A percentile compares a stretch with the other conserved stretches of the same genome.
phyloP scores from a whole-genome alignment of 2,329 filamentous ascomycete genomes.

The Talaromyces sp. region DNA sequence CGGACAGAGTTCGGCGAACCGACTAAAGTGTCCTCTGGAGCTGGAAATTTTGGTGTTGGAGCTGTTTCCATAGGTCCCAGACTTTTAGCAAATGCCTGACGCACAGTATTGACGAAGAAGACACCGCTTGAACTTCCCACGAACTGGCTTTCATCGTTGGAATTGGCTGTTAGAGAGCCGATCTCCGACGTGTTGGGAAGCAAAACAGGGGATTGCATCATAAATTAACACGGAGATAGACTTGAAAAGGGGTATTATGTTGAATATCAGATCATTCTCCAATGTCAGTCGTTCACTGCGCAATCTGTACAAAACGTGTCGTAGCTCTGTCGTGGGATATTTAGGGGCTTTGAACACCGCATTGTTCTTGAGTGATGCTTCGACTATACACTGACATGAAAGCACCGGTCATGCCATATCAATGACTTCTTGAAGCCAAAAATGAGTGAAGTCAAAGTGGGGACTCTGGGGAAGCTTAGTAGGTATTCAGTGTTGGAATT shows the following conservation, averaged over 20 bases:
- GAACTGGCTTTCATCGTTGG: constrained; percentile 50
- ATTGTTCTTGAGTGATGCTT: neutral
- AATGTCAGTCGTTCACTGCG: neutral
- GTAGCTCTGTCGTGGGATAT: neutral
- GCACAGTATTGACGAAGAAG: constrained; percentile 56
- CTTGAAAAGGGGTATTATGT: neutral
- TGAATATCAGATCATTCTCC: neutral
- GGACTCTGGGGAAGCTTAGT: neutral
- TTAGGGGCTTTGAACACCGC: neutral
- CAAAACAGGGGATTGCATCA: constrained; percentile 32
- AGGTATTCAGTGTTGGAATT: neutral
- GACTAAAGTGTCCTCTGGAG: constrained; percentile 33
- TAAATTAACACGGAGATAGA: neutral
- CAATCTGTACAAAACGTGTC: neutral
- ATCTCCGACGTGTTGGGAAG: constrained; percentile 38
- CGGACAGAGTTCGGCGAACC: constrained; percentile 28
- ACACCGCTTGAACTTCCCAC: constrained; percentile 55
- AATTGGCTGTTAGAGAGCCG: constrained; percentile 44
- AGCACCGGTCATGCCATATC: neutral
- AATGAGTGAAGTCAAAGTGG: neutral
- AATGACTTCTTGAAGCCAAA: neutral
- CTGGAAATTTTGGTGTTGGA: constrained; percentile 29
- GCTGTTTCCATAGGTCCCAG: constrained; percentile 25
- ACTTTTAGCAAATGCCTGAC: constrained; percentile 49
- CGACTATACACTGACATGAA: neutral